Evolutionary conservation across 768 basidiomycete genomes (phyloP), one percentile per base, ranked within the genome.

Genomic region (Tricholoma hemisulphureum): DNA sequence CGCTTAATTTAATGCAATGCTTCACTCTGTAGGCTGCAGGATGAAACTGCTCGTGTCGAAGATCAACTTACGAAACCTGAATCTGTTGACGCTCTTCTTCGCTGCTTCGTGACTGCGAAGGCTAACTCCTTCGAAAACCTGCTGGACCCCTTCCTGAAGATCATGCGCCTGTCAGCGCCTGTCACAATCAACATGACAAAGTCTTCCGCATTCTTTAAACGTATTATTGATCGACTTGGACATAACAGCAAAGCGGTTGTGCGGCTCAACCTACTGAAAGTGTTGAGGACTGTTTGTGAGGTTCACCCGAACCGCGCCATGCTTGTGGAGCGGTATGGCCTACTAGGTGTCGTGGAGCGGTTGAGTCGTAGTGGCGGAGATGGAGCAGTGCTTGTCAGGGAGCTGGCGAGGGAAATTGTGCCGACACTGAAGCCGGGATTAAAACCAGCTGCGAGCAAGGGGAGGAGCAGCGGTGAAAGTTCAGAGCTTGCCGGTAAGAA

Each of bases 31-130:
- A 95, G 93, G 94, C 76, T 98, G 32, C 91, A 95, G 77, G 97
- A 98, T 65, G 97, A 99, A 73, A 93, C 91, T 1, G 87, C 93
- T 2, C 83, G 94, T 54, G 91, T 99, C 6, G 97, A 98, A 69
- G 95, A 96, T 66, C 85, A 89, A 50, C 79, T 99, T 0, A 74
- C 89, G 31, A 89, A 91, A 65, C 71, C 79, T 2, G 77, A 78
- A 11, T 77, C 89, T 1, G 71, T 92, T 16, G 86, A 91, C 0
- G 77, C 83, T 0, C 75, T 96, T 14, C 79, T 95, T 31, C 81
- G 80, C 37, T 90, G 91, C 69, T 96, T 96, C 71, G 85, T 91
- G 60, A 80, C 83, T 1, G 86, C 92, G 26, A 95, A 95, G 73
- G 87, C 92, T 46, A 90, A 91, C 67, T 89, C 88, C 2, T 95